A percentile compares a stretch with the other conserved stretches of the same genome.
Conservation (phyloP, 768 basidiomycete species). For the Rhodotorula babjevae region DNA sequence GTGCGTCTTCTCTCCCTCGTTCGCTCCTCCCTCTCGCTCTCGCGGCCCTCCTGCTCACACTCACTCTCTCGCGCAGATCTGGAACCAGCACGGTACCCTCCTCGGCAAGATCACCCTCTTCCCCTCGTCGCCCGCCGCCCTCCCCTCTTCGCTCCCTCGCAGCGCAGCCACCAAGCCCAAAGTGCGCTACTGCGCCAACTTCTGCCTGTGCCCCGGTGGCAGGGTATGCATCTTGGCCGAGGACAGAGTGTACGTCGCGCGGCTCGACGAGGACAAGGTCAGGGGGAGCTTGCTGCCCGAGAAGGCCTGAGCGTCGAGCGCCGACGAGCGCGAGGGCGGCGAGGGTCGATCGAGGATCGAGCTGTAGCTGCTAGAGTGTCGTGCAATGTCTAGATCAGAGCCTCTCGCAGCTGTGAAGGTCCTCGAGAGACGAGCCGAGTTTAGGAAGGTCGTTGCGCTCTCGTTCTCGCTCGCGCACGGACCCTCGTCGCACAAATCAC, state of each 20-base stretch:
- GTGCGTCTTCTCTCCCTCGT: not conserved
- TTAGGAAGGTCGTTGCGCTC: too few relatives aligned
- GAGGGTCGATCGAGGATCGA: not conserved
- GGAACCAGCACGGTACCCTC: slow-evolving; percentile 30
- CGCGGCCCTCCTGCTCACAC: not conserved
- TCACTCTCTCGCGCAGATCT: slow-evolving; percentile 15
- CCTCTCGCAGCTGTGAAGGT: too few relatives aligned
- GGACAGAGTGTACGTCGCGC: slow-evolving; percentile 17
- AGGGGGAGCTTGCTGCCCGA: slow-evolving; percentile 7
- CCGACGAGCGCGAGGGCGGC: too few relatives aligned
- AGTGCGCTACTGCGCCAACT: slow-evolving; percentile 17
- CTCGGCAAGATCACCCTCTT: slow-evolving; percentile 36
- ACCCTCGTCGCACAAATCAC: too few relatives aligned
- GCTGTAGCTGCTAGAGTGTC: too few relatives aligned
- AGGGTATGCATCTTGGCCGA: slow-evolving; percentile 16
- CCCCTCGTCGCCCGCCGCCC: not conserved
- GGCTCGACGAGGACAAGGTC: not conserved
- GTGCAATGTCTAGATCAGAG: too few relatives aligned
- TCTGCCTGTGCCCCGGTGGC: slow-evolving; percentile 11
- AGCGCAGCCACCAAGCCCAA: not conserved
- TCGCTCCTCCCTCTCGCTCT: not conserved
- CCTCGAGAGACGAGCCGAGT: too few relatives aligned
- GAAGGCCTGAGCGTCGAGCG: too few relatives aligned
- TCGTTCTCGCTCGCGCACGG: too few relatives aligned
- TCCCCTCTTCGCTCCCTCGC: not conserved